These are phyloP conservation scores for Candida insectalens DNA, from an alignment of 805 yeast genomes.

Conservation along the genomic window DNA sequence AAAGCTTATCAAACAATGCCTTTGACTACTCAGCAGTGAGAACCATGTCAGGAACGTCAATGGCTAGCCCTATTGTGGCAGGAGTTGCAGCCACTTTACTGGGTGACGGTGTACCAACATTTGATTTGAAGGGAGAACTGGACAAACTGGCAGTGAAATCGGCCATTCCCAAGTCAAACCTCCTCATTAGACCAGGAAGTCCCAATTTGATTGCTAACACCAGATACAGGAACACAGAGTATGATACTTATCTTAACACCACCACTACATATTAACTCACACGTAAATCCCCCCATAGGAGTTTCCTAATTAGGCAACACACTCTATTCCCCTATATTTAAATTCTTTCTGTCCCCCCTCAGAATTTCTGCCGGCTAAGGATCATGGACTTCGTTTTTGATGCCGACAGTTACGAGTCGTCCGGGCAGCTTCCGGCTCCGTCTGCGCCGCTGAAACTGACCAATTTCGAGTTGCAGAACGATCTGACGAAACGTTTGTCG, in stretches of 20 bases:
- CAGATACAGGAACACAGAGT: no score
- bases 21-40: slow-evolving; percentile 15
- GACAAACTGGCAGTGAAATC: slow-evolving; percentile 37
- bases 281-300: no score
- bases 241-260: no score
- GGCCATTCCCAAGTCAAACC: slow-evolving; percentile 35
- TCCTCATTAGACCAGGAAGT: slow-evolving; percentile 39
- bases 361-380: neutral
- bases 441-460: slow-evolving; percentile 31
- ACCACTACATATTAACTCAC: no score
- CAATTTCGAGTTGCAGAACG: slow-evolving; percentile 23
- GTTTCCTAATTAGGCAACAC: no score
- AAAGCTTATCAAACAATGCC: slow-evolving; percentile 37
- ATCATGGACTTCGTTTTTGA: slow-evolving; percentile 23
- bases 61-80: slow-evolving; percentile 71
- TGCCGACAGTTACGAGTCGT: slow-evolving; percentile 7
- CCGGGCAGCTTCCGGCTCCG: slow-evolving; percentile 21
- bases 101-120: slow-evolving; percentile 37
- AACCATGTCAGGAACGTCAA: slow-evolving; percentile 64
- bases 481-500: slow-evolving; percentile 28
- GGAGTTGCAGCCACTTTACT: slow-evolving; percentile 52
- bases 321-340: no score
- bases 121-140: slow-evolving; percentile 31
- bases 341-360: neutral
- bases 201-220: slow-evolving; percentile 47